Conservation (phyloP, 2,329 filamentous ascomycete species). For the Annulohypoxylon truncatum region DNA sequence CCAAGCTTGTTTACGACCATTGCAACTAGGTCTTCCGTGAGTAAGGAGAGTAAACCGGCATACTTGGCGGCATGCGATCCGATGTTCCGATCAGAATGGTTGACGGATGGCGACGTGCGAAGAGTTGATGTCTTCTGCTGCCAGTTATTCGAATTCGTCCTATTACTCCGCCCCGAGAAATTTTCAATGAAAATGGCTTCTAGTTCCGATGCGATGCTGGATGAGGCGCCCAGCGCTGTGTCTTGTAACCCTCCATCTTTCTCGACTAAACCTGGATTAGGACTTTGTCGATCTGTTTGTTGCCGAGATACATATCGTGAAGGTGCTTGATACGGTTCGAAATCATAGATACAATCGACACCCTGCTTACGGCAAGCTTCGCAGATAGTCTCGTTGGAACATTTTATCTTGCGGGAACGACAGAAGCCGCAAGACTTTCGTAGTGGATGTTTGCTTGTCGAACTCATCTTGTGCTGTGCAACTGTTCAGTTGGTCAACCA, state of each 20-base stretch:
- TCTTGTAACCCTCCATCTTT: background rate
- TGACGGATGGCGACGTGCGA: background rate
- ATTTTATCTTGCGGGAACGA: constrained; percentile 20
- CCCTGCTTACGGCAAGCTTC: constrained; percentile 19
- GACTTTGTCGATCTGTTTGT: constrained; percentile 1
- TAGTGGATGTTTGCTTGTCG: constrained; percentile 10
- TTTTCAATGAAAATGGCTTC: background rate
- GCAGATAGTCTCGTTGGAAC: constrained; percentile 17
- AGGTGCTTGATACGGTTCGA: constrained; percentile 12
- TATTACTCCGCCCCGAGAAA: background rate
- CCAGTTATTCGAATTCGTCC: background rate
- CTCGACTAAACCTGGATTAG: background rate
- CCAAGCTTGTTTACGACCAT: constrained; percentile 6
- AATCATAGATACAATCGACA: constrained; percentile 17
- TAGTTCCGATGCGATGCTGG: constrained; percentile 2
- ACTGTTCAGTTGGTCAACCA: background rate
- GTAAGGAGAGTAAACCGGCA: constrained; percentile 5
- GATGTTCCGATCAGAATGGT: background rate
- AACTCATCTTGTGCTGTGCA: constrained; percentile 6
- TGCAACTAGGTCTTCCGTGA: constrained; percentile 10
- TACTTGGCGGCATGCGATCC: constrained; percentile 1
- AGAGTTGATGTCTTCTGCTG: background rate
- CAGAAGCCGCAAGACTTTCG: constrained; percentile 19
- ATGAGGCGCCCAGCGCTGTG: background rate
- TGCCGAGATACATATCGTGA: constrained; percentile 7